phyloP scores from a whole-genome alignment of 768 basidiomycete genomes.

The Suillus placidus region DNA sequence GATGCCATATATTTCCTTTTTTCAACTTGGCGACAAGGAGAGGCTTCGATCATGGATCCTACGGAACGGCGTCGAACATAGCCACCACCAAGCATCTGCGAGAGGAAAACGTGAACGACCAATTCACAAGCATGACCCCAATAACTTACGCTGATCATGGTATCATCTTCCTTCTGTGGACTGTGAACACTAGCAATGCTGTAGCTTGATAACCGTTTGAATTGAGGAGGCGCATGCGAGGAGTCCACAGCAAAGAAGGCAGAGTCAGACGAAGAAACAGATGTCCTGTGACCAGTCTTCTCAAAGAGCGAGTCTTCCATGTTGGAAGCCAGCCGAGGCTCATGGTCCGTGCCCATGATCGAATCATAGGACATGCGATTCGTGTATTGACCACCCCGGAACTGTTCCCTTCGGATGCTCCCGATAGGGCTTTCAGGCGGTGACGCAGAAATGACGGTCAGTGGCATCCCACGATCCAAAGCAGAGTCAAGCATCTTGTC shows the following conservation, averaged over 20 bases:
- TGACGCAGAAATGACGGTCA: constrained; percentile 67
- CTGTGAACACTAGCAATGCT: constrained; percentile 54
- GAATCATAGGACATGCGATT: constrained; percentile 61
- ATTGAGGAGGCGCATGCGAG: constrained; percentile 47
- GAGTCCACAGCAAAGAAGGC: constrained; percentile 57
- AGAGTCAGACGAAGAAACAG: constrained; percentile 54
- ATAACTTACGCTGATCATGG: constrained; percentile 72
- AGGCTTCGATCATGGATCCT: constrained; percentile 65
- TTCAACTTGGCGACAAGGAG: constrained; percentile 68
- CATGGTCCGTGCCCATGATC: constrained; percentile 56
- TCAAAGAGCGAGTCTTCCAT: constrained; percentile 63
- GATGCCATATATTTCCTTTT: constrained; percentile 55
- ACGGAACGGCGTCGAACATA: constrained; percentile 71
- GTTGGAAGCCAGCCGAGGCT: constrained; percentile 31
- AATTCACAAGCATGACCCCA: constrained; percentile 3
- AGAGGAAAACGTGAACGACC: constrained; percentile 8
- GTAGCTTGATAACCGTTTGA: constrained; percentile 65
- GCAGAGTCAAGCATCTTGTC: constrained; percentile 86
- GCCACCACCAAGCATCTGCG: constrained; percentile 79
- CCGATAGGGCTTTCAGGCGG: constrained; percentile 49
- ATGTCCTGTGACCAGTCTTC: constrained; percentile 55
- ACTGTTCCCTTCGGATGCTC: constrained; percentile 18
- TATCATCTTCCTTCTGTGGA: constrained; percentile 70
- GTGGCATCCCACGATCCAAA: constrained; percentile 52
- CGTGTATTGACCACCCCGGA: constrained; percentile 22